Evolutionary conservation across 352 stramenopile species (phyloP), one percentile per base, ranked within the genome.

Genomic region (Pythium aphanidermatum): DNA sequence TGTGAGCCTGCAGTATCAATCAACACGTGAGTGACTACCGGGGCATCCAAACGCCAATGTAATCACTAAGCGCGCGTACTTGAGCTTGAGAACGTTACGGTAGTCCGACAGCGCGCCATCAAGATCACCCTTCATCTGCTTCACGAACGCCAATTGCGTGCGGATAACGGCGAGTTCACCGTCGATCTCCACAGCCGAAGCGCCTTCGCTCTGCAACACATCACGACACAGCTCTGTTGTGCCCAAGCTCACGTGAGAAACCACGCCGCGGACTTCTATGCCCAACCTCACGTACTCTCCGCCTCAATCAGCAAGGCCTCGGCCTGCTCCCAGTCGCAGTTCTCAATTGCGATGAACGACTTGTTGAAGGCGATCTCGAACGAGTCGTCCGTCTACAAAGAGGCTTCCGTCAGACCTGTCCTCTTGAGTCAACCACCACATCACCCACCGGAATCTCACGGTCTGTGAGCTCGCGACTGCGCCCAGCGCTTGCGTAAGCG

Each of bases 281-380:
- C n/a, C n/a, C n/a, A n/a, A 21, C 11, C 31, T 19, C 2, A 66
- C 65, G 46, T 63, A 92, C 80, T 65, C 51, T 92, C 75, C 2
- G 77, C 70, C 47, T 78, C 68, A 14, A 56, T 20, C 29, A 92
- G 50, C 2, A 76, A 55, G 10, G 68, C 48, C 25, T 76, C 62
- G 1, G 80, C 72, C 13, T 46, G 55, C 14, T 56, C 48, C 66
- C 69, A 84, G 46, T 92, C 65, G 27, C 60, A 58, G 13, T 59
- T 68, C 29, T 88, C 72, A 24, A 92, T 82, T 7, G 73, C 68
- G n/a, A 84, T 55, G 44, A 92, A 86, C 46, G 80, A 84, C 61
- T 87, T 88, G 61, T 92, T 92, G 50, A 86, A 92, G 10, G 77
- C 73, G 38, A 92, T 59, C 49, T 92, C 80, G 30, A 85, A 89